A percentile compares a stretch with the other conserved stretches of the same genome.
Conservation (phyloP, 345 rosid species). For the Triadica sebifera region DNA sequence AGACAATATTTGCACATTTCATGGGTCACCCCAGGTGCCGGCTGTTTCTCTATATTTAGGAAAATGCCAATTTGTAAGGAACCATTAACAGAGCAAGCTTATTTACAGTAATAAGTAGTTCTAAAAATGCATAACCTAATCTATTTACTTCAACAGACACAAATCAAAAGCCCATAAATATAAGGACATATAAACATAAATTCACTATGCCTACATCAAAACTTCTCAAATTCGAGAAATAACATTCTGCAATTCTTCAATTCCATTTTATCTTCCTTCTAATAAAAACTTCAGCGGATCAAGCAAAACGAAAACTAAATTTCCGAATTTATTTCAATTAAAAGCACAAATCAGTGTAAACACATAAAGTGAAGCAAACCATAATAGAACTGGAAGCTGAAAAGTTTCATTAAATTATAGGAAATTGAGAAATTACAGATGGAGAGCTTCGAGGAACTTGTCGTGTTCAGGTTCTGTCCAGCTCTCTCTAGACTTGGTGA, state of each 20-base stretch:
- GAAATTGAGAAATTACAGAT: conserved; percentile 48
- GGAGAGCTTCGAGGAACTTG: conserved; percentile 91
- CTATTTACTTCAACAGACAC: background rate
- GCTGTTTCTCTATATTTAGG: background rate
- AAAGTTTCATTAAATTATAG: background rate
- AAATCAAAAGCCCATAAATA: background rate
- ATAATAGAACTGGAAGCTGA: background rate
- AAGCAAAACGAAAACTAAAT: background rate
- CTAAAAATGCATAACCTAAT: background rate
- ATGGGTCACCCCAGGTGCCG: too few species aligned
- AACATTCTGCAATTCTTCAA: background rate
- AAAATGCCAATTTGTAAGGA: background rate
- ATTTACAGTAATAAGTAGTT: background rate
- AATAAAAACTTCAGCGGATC: background rate
- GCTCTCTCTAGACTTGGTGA: conserved; percentile 93
- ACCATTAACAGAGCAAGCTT: background rate
- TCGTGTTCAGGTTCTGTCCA: conserved; percentile 98
- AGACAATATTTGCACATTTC: too few species aligned
- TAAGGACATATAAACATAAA: background rate
- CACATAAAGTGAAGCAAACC: background rate
- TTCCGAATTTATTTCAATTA: background rate
- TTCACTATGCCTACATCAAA: background rate
- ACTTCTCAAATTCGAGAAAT: background rate
- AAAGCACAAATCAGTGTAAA: background rate
- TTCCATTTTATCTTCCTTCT: background rate